Conservation (phyloP, 1,284 basidiomycete genomes). For the Vanrija humicola region DNA sequence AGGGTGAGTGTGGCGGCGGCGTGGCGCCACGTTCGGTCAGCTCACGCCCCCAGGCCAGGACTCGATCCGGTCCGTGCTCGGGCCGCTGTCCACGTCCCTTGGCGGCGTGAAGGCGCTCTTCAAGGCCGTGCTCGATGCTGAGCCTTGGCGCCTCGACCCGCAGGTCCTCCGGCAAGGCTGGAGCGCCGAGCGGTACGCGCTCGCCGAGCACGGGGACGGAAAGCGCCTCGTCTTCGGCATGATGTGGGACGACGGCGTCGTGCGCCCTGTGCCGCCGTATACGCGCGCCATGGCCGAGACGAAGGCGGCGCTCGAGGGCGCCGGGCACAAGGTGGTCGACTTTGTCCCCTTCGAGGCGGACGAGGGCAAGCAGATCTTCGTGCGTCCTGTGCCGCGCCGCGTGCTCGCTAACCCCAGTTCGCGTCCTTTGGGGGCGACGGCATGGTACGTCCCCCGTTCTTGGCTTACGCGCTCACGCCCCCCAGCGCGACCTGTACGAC, state of each 20-base stretch:
- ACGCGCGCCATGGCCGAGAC: conserved; percentile 52
- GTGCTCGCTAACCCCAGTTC: conserved; percentile 18
- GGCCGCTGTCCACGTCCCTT: conserved; percentile 61
- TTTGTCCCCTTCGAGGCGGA: conserved; percentile 54
- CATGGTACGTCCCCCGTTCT: neutral
- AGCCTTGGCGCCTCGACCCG: conserved; percentile 59
- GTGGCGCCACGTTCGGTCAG: conserved; percentile 54
- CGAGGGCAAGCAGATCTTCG: conserved; percentile 30
- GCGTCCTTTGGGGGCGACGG: conserved; percentile 11
- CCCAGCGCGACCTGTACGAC: conserved; percentile 4
- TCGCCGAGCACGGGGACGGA: conserved; percentile 20
- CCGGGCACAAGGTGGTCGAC: conserved; percentile 54
- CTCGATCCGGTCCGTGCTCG: conserved; percentile 59
- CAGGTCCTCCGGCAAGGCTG: conserved; percentile 57
- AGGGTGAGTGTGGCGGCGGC: conserved; percentile 42
- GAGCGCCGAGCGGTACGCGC: conserved; percentile 41
- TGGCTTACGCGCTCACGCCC: neutral
- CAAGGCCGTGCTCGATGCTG: conserved; percentile 53
- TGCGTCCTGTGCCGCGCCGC: neutral
- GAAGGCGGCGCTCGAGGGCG: conserved; percentile 52
- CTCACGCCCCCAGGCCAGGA: conserved; percentile 13
- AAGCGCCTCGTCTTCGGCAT: conserved; percentile 56
- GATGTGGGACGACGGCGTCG: conserved; percentile 58
- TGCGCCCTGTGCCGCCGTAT: conserved; percentile 58
- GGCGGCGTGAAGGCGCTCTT: conserved; percentile 53